Evolutionary conservation across 352 stramenopile species (phyloP).

Genomic region (Pythium aristosporum): DNA sequence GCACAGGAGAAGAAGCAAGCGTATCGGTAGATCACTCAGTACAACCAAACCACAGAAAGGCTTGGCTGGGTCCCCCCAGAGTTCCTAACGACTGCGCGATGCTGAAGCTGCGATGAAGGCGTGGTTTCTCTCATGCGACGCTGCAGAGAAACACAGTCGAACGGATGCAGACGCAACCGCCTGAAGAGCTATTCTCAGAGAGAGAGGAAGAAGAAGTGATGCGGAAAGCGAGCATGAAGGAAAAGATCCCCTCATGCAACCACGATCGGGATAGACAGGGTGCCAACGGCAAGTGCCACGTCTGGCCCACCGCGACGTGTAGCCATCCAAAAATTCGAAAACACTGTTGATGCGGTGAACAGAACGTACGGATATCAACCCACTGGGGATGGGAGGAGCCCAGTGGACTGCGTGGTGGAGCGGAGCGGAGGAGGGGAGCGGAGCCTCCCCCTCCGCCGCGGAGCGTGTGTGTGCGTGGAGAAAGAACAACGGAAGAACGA

Average conservation of each 20-base stretch:
- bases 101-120: conserved; percentile 8
- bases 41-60: not conserved
- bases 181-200: not conserved
- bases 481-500: conserved; percentile 6
- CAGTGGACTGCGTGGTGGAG: not conserved
- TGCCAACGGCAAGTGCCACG: not conserved
- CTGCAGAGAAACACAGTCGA: not conserved
- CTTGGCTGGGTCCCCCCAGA: not conserved
- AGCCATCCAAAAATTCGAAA: not conserved
- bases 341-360: not conserved
- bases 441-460: too few relatives aligned
- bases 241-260: not conserved
- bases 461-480: not conserved
- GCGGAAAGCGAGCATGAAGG: not conserved
- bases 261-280: conserved; percentile 2
- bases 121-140: not conserved
- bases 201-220: not conserved
- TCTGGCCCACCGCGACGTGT: not conserved
- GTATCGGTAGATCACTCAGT: not conserved
- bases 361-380: not conserved
- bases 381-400: not conserved
- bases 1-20: not conserved
- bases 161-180: not conserved
- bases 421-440: conserved; percentile 9
- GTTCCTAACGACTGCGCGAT: not conserved